These are phyloP conservation scores for Delphinella strobiligena DNA, from an alignment of 2,329 filamentous ascomycete genomes.

Conservation along the genomic window DNA sequence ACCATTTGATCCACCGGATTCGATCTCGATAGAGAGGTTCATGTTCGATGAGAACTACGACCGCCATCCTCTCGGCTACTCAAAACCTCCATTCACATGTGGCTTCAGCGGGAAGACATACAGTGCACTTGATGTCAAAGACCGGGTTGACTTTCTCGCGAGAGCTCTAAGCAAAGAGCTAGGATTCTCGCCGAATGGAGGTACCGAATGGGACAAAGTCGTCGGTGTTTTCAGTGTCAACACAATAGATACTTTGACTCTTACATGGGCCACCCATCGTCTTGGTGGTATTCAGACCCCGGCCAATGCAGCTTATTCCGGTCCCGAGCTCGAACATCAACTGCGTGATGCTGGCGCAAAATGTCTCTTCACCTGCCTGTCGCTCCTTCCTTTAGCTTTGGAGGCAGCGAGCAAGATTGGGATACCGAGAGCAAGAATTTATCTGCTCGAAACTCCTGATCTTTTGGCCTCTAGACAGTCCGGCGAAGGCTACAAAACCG, in stretches of 20 bases:
- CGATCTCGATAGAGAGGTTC: constrained; percentile 63
- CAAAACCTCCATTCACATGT: constrained; percentile 63
- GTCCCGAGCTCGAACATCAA: constrained; percentile 59
- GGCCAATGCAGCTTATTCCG: constrained; percentile 63
- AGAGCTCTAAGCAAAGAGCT: constrained; percentile 59
- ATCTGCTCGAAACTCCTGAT: constrained; percentile 57
- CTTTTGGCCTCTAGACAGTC: constrained; percentile 36
- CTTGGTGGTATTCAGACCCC: constrained; percentile 63
- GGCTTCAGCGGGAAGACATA: constrained; percentile 60
- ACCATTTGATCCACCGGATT: constrained; percentile 57
- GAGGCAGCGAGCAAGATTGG: constrained; percentile 51
- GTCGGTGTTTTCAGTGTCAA: constrained; percentile 68
- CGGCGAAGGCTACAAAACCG: constrained; percentile 45
- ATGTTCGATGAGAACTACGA: constrained; percentile 63
- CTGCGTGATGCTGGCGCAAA: constrained; percentile 56
- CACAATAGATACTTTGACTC: constrained; percentile 63
- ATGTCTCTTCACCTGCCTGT: constrained; percentile 58
- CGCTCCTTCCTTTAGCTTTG: constrained; percentile 52
- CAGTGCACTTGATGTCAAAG: constrained; percentile 48
- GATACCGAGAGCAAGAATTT: constrained; percentile 53
- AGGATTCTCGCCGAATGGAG: constrained; percentile 56
- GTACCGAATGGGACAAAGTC: constrained; percentile 72
- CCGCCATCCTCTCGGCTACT: constrained; percentile 48
- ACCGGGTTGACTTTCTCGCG: constrained; percentile 55
- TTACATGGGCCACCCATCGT: constrained; percentile 63